Base-by-base conservation (phyloP, 1,139 yeast species). In the Zhuliangozyma parablackwelliae region DNA sequence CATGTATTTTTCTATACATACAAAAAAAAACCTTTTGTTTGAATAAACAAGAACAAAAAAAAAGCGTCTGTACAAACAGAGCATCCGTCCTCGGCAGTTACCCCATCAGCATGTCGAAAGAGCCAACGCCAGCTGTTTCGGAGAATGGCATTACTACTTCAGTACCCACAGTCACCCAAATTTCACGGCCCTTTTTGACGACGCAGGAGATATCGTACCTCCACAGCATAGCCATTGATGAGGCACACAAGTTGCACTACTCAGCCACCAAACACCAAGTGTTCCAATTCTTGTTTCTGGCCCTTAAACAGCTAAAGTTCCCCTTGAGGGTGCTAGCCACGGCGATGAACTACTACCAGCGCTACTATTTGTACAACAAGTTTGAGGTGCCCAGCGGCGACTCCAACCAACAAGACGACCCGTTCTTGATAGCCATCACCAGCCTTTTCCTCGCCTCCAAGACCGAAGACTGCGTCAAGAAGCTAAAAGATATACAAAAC, bases 381-480 rank as follows among this genome's bases (percentile, higher is more conserved):
- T 82, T 81, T 49, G 80, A 75, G 35, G 66, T 60, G 26, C 46
- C 44, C 31, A 46, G 47, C 10, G 53, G 48, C 25, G 53, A 50
- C 32, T 36, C 50, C 21, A 55, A 51, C 16, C 46, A 37, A 30
- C 24, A 23, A 7, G 62, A 59, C 34, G 72, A 67, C 44, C 72
- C 73, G 6, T 63, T 51, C 49, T 82, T 82, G 31, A 75, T 84
- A 20, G 89, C 87, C 0, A 61, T 84, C 5, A 76, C 95, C 6
- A 77, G 94, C 41, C 54, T 92, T n/a, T 77, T 88, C 43, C 71
- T 89, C 27, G 87, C 97, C 3, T 71, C 84, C 31, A 90, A 92
- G 57, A 80, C 82, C 48, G 96, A 88, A 53, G 97, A 90, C 54
- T 89, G 95, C 30, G 82, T 90, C 29, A 90, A 90, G 58, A 84